Evolutionary conservation across 2,329 filamentous ascomycete species (phyloP), one percentile per base, ranked within the genome.

Genomic region (Exophiala aquamarina): DNA sequence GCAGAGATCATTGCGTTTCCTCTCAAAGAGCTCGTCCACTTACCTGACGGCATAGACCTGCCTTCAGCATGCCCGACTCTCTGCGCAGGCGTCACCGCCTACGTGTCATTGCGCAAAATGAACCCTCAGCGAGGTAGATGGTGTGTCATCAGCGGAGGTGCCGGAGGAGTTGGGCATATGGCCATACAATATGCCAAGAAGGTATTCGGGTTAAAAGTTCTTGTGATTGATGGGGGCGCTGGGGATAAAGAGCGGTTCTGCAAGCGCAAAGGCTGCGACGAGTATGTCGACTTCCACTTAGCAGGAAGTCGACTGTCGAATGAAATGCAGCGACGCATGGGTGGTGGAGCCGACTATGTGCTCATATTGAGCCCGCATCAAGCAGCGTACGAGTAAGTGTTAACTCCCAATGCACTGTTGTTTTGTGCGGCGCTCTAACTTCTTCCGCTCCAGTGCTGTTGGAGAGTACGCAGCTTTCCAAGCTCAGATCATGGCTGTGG

Each of bases 51-150:
- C 6, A 38, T 66, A 3, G 45, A 58, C 0, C 69, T 72, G 35
- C 67, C 71, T 36, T 36, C 60, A 3, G 56, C 72, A 0, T 70
- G 68, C 2, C 71, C 71, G 0, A 63, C 72, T 5, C 49, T 74
- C 23, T 74, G 71, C 43, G 70, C 64, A 0, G 71, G 71, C 0
- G 68, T 72, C 0, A 73, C 71, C 1, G 70, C 70, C 1, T 74
- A 72, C 50, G 69, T 68, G 53, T 69, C 68, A 0, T 41, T 72
- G 41, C 48, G 44, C 32, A 47, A 47, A 31, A 43, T 46, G 35
- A 50, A 49, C 28, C 14, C 45, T 3, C 32, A 38, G 15, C 45
- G 49, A 2, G 52, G 54, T 7, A 45, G 47, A 17, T 55, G 54
- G 54, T 41, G 47, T 42, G 43, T 40, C 10, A 59, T 74, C 2